Evolutionary conservation across 495 filamentous ascomycete species (phyloP), one percentile per base, ranked within the genome.

Genomic region (Aspergillus panamensis): DNA sequence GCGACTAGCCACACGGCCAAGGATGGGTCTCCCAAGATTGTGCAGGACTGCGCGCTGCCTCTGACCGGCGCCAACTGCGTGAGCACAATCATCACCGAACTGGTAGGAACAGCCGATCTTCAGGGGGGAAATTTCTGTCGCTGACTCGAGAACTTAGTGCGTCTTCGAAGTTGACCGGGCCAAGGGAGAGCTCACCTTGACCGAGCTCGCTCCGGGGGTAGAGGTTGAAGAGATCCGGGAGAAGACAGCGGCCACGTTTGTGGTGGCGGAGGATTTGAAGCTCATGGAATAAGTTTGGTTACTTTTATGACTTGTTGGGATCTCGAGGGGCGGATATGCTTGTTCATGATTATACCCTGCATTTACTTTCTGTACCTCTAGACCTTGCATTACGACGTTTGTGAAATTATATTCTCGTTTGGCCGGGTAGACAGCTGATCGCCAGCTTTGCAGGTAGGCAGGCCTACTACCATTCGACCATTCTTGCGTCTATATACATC

Each of bases 1-100:
- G 91, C 90, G 1, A 96, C 92, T 78, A 92, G 92, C 73, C 92
- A 96, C 72, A 87, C 87, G 1, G 90, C 92, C 54, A 93, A 91
- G 80, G 89, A 93, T 72, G 92, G 92, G 32, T 86, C 84, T 32
- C 78, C 89, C 17, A 96, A 96, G 84, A 90, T 96, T 67, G 80
- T 96, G 55, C 83, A 88, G 69, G 82, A 89, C 69, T 96, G 92
- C 73, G 82, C 82, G 14, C 87, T 96, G 75, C 92, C 92, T 6
- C 69, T 96, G 65, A 96, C 92, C 3, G 92, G 92, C 16, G 87
- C 84, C 40, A 83, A 83, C 21, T 95, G 91, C 61, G 92, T 96
- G 31, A 90, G 85, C 64, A 86, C 87, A 35, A 96, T 97, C 57
- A 96, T 97, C 62, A 97, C 92, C 0, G 92, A 97, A 62, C 70